Evolutionary conservation across 2,329 filamentous ascomycete species (phyloP).

Genomic region (Sclerotinia glacialis): DNA sequence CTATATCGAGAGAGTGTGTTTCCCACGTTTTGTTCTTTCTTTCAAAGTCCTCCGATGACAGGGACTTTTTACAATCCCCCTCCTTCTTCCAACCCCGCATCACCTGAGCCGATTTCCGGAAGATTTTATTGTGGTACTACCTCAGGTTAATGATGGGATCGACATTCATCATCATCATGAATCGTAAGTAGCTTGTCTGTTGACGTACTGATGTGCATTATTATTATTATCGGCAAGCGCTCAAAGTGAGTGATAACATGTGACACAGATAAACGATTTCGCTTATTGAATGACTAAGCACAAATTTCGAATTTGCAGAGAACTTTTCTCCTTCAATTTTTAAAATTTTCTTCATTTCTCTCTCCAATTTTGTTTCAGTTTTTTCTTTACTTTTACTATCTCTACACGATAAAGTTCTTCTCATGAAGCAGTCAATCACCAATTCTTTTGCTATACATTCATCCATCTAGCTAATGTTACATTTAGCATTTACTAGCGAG

Average conservation of each 20-base stretch:
- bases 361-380: neutral
- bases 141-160: neutral
- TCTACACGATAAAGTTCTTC: neutral
- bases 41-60: too few relatives aligned
- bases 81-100: neutral
- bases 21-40: too few relatives aligned
- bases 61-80: too few relatives aligned
- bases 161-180: neutral
- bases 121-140: neutral
- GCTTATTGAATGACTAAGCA: conserved; percentile 13
- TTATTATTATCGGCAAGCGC: neutral
- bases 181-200: too few relatives aligned
- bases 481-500: neutral
- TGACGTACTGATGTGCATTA: neutral
- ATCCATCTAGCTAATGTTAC: neutral
- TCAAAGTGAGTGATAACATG: too few relatives aligned
- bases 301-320: neutral
- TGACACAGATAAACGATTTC: too few relatives aligned
- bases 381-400: neutral
- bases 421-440: neutral
- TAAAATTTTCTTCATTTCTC: neutral
- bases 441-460: conserved; percentile 12
- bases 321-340: neutral
- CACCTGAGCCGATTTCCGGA: neutral
- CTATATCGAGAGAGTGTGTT: too few relatives aligned